phyloP scores from a whole-genome alignment of 1,139 yeast genomes.

The Wickerhamiella infanticola region DNA sequence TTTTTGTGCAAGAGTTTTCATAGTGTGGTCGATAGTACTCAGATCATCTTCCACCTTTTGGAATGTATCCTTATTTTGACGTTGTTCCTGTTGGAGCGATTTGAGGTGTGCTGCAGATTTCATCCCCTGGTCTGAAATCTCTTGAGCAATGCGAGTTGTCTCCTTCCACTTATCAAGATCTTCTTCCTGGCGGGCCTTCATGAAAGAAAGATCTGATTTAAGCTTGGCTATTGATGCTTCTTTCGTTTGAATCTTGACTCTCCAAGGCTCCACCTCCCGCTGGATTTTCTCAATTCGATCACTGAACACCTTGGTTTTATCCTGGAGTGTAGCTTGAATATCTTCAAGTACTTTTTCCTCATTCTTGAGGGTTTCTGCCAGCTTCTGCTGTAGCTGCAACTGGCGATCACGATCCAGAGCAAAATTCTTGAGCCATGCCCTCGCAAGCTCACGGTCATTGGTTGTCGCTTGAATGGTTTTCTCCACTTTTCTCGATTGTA shows the following conservation, averaged over 20 bases:
- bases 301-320: constrained; percentile 54
- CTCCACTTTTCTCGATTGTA: constrained; percentile 34
- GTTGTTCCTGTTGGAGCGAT: background rate
- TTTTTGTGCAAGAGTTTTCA: constrained; percentile 36
- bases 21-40: constrained; percentile 28
- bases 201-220: constrained; percentile 47
- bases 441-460: constrained; percentile 29
- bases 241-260: constrained; percentile 46
- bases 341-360: constrained; percentile 46
- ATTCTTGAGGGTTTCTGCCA: constrained; percentile 31
- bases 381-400: constrained; percentile 28
- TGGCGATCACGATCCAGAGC: constrained; percentile 27
- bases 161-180: constrained; percentile 33
- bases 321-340: constrained; percentile 51
- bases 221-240: constrained; percentile 52
- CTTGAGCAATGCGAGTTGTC: constrained; percentile 33
- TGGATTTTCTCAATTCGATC: constrained; percentile 49
- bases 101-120: background rate
- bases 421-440: constrained; percentile 33
- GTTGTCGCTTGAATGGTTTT: constrained; percentile 31
- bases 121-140: constrained; percentile 37
- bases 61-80: background rate
- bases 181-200: constrained; percentile 34
- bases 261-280: constrained; percentile 71
- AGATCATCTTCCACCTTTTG: background rate